A percentile compares a stretch with the other conserved stretches of the same genome.
phyloP scores from a whole-genome alignment of 2,329 filamentous ascomycete species.

The Sphaerulina vaccinii region DNA sequence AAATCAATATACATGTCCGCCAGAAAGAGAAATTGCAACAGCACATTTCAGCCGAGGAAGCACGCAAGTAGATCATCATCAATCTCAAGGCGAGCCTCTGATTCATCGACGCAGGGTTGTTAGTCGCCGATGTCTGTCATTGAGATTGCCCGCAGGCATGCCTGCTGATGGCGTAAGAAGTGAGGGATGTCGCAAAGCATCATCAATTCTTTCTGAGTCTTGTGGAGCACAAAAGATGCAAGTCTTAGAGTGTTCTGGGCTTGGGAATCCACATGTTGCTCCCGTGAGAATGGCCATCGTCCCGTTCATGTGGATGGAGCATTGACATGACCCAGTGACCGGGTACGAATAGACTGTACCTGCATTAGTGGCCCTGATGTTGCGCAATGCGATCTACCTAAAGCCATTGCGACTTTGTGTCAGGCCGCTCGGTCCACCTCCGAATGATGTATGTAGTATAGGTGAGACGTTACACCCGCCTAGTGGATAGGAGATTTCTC shows the following conservation, averaged over 20 bases:
- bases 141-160: background rate
- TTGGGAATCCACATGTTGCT: background rate
- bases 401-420: slow-evolving; percentile 26
- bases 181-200: background rate
- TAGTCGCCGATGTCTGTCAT: slow-evolving; percentile 1
- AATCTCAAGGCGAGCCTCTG: background rate
- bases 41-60: background rate
- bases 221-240: background rate
- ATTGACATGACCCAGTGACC: slow-evolving; percentile 22
- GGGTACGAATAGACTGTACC: slow-evolving; percentile 29
- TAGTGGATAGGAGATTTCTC: slow-evolving; percentile 15
- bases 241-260: background rate
- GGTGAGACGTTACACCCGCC: slow-evolving; percentile 32
- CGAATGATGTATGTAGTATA: slow-evolving; percentile 16
- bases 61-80: background rate
- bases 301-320: slow-evolving; percentile 6
- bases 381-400: slow-evolving; percentile 31
- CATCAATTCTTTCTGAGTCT: background rate
- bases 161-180: background rate
- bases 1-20: background rate
- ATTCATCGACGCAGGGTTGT: slow-evolving; percentile 11
- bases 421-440: slow-evolving; percentile 24
- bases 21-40: slow-evolving; percentile 1
- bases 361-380: slow-evolving; percentile 31
- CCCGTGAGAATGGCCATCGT: slow-evolving; percentile 1